phyloP scores from a whole-genome alignment of 306 rosid genomes.

The Cucumis hystrix region DNA sequence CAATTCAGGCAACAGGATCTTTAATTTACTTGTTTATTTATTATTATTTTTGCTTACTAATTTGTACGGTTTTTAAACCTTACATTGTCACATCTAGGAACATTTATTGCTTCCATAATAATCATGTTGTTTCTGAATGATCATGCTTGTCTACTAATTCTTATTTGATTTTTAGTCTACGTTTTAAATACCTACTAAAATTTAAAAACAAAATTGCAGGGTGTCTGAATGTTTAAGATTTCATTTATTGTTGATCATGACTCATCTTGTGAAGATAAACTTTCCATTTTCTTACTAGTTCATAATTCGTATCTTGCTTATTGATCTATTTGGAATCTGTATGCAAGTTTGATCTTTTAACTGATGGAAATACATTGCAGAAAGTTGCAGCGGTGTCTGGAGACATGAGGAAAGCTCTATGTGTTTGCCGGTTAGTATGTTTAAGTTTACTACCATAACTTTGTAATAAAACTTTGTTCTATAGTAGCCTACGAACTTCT shows the following conservation, averaged over 20 bases:
- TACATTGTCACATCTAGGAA: not conserved
- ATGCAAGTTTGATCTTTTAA: not conserved
- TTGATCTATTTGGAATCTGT: not conserved
- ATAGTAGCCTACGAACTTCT: not conserved
- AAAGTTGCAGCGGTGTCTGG: constrained; percentile 94
- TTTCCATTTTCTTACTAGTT: not conserved
- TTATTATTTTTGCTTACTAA: not conserved
- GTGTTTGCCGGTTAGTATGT: constrained; percentile 58
- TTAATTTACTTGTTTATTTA: too few relatives aligned
- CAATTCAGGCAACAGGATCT: not conserved
- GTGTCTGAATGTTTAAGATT: not conserved
- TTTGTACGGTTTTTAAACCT: not conserved
- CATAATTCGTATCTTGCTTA: not conserved
- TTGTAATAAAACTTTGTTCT: not conserved
- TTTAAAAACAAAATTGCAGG: not conserved
- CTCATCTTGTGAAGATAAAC: not conserved
- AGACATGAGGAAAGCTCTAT: constrained; percentile 90
- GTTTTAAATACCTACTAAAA: not conserved
- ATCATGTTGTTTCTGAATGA: not conserved
- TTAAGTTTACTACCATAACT: not conserved
- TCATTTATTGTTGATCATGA: not conserved
- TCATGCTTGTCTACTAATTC: not conserved
- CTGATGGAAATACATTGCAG: constrained; percentile 27
- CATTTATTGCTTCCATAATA: not conserved
- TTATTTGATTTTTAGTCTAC: not conserved